Evolutionary conservation across 495 filamentous ascomycete species (phyloP), one percentile per base, ranked within the genome.

Genomic region (Penicillium dipodomyicola): DNA sequence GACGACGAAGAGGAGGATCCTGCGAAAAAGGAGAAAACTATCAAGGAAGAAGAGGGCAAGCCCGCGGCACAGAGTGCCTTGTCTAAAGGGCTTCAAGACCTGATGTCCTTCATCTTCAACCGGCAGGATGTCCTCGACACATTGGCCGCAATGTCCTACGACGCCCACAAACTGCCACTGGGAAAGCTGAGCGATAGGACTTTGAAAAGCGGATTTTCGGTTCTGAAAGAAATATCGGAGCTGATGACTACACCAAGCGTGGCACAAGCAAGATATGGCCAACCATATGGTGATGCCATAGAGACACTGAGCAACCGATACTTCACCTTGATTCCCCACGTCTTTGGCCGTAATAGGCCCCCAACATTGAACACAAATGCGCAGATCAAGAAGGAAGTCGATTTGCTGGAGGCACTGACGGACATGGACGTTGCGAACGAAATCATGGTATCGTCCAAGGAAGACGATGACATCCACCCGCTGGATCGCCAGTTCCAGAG

Each of bases 41-140:
- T 59, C 41, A 68, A 67, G 32, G 72, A 77, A 4, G 67, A 69
- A 9, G 61, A 61, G 9, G 64, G 70, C 42, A 52, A 57, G 27
- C 54, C 65, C 1, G 65, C 72, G 12, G 56, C 67, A 0, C 71
- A 84, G 57, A 87, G 81, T 53, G 78, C 75, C n/a, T 71, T 95
- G 7, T 59, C 79, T 0, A 72, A 72, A 12, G 77, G 81, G 0
- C 67, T 88, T 5, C 87, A 91, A 58, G 67, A 79, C 6, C 73
- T 96, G 14, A 86, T 95, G 78, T 64, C 82, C 33, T 80, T 96
- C 54, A 93, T 96, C 56, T 96, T 96, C 79, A 92, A 94, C 62
- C 52, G 63, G 85, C 39, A 81, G 3, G 8, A 85, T 61, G 87
- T 91, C 68, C 67, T 78, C n/a, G 74, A 76, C 4, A 77, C 83